Conservation (phyloP, 2,329 filamentous ascomycete species). For the Neurospora crassa region DNA sequence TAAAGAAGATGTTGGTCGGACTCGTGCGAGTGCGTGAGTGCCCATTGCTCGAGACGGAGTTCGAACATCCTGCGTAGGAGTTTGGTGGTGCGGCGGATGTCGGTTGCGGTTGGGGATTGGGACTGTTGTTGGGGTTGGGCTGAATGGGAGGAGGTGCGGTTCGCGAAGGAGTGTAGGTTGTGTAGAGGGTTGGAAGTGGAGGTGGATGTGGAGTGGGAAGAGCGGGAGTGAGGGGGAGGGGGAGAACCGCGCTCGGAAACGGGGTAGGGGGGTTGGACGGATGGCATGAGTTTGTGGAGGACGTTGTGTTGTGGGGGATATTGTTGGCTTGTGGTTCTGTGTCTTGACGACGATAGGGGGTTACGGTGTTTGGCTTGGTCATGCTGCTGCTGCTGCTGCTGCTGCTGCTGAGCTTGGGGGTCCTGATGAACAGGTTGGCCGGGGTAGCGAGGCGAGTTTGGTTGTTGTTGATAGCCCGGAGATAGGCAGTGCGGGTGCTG, state of each 20-base stretch:
- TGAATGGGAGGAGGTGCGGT: not conserved
- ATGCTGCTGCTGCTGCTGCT: not conserved
- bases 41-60: constrained; percentile 7
- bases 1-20: not conserved
- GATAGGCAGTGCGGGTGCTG: not conserved
- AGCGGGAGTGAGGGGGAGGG: not conserved
- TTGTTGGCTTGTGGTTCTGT: not conserved
- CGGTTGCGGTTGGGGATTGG: not conserved
- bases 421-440: not conserved
- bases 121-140: not conserved
- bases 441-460: not conserved
- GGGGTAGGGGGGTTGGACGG: not conserved
- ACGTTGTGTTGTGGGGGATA: not conserved
- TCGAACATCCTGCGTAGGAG: constrained; percentile 6
- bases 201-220: not conserved
- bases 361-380: not conserved
- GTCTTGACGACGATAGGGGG: not conserved
- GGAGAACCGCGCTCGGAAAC: not conserved
- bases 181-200: not conserved
- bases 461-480: not conserved
- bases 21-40: constrained; percentile 3
- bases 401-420: not conserved
- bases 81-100: constrained; percentile 8
- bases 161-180: not conserved
- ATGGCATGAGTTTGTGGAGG: not conserved